Conservation (phyloP, 1,284 basidiomycete genomes). For the Apiotrichum veenhuisii region DNA sequence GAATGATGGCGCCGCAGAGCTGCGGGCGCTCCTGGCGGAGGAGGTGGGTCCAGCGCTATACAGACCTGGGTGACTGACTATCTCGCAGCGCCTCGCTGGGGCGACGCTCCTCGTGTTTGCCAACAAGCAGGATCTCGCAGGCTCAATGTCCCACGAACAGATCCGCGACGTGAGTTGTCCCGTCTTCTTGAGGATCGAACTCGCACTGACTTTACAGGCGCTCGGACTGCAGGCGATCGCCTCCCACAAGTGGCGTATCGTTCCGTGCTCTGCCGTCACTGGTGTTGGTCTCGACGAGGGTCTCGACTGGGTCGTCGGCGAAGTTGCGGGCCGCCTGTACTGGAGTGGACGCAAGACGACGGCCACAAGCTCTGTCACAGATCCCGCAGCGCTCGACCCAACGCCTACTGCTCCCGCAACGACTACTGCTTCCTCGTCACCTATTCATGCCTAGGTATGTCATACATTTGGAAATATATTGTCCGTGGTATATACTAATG, state of each 20-base stretch:
- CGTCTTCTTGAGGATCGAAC: neutral
- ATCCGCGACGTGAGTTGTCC: constrained; percentile 67
- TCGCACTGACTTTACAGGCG: constrained; percentile 54
- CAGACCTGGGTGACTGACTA: neutral
- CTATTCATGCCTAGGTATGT: constrained; percentile 2
- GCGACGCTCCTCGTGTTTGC: constrained; percentile 94
- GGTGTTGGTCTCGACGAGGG: constrained; percentile 79
- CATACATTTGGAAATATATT: neutral
- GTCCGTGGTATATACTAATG: neutral
- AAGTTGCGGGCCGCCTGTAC: constrained; percentile 68
- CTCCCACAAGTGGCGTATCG: constrained; percentile 85
- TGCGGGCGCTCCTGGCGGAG: constrained; percentile 79
- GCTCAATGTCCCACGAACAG: constrained; percentile 75
- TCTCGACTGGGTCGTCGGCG: constrained; percentile 89
- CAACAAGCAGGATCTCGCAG: constrained; percentile 96
- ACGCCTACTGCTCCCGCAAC: neutral
- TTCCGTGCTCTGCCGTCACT: constrained; percentile 86
- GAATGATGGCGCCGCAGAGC: constrained; percentile 80
- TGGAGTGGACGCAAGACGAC: constrained; percentile 31
- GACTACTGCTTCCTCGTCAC: neutral
- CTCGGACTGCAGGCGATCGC: constrained; percentile 71
- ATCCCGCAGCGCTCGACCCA: neutral
- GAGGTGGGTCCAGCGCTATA: constrained; percentile 61
- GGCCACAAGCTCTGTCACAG: neutral
- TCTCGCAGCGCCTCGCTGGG: constrained; percentile 73